phyloP scores from a whole-genome alignment of 345 rosid species.

The Citrus sp. region DNA sequence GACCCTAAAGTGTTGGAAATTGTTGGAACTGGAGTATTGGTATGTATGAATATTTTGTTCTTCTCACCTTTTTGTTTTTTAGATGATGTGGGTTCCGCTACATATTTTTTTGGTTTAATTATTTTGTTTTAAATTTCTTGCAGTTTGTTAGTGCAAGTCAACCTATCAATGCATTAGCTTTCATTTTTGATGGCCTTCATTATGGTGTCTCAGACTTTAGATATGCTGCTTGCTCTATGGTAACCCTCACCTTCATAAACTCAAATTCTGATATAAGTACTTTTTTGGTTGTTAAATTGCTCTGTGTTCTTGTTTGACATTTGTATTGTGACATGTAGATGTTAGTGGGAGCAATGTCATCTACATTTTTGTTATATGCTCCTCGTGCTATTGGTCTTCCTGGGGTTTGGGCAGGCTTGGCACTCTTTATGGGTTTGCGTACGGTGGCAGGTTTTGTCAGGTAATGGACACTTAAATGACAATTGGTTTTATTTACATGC shows the following conservation, averaged over 20 bases:
- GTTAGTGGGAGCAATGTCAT: constrained; percentile 67
- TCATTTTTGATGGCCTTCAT: constrained; percentile 90
- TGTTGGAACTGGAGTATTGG: constrained; percentile 75
- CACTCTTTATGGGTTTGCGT: constrained; percentile 84
- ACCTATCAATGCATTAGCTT: constrained; percentile 88
- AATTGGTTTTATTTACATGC: neutral
- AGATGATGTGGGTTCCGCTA: neutral
- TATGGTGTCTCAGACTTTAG: constrained; percentile 92
- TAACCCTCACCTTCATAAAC: constrained; percentile 16
- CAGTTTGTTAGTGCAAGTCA: constrained; percentile 91
- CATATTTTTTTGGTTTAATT: neutral
- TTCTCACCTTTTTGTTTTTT: neutral
- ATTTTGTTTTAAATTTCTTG: constrained; percentile 3
- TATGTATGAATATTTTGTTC: constrained; percentile 23
- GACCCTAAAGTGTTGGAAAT: constrained; percentile 69
- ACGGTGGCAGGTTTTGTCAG: constrained; percentile 73
- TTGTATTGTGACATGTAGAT: constrained; percentile 40
- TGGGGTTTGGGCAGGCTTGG: constrained; percentile 91
- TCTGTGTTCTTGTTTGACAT: neutral
- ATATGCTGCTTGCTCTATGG: constrained; percentile 89
- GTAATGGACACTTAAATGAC: constrained; percentile 28
- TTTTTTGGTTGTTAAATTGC: neutral
- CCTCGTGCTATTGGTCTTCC: constrained; percentile 58
- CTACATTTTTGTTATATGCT: constrained; percentile 58
- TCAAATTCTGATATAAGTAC: neutral